phyloP scores from a whole-genome alignment of 2,329 filamentous ascomycete genomes.

The Chaetomiaceae sp. region DNA sequence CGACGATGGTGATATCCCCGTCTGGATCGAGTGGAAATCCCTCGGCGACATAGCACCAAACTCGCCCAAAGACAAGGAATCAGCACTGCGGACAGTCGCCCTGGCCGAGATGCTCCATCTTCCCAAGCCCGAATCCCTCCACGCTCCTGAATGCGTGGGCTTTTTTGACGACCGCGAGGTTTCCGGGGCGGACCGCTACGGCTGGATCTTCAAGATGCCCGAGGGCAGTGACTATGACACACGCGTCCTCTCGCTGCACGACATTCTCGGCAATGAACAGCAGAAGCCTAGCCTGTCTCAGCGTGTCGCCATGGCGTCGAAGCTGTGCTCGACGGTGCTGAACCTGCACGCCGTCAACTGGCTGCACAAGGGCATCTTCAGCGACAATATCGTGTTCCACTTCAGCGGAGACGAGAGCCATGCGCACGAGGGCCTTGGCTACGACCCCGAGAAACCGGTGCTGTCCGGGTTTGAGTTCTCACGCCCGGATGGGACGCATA shows the following conservation, averaged over 20 bases:
- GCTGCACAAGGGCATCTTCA: conserved; percentile 49
- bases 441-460: conserved; percentile 29
- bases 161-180: conserved; percentile 25
- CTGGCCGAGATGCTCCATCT: conserved; percentile 26
- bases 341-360: conserved; percentile 48
- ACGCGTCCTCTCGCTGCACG: conserved; percentile 17
- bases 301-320: conserved; percentile 19
- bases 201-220: conserved; percentile 24
- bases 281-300: conserved; percentile 20
- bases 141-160: conserved; percentile 23
- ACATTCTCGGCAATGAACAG: conserved; percentile 10
- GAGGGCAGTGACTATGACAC: conserved; percentile 15
- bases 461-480: conserved; percentile 48
- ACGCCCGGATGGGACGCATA: conserved; percentile 32
- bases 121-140: conserved; percentile 21
- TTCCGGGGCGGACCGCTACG: conserved; percentile 15
- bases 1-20: conserved; percentile 13
- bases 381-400: conserved; percentile 46
- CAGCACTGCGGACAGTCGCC: conserved; percentile 20
- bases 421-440: conserved; percentile 15
- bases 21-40: conserved; percentile 27
- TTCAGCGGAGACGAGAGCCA: conserved; percentile 28
- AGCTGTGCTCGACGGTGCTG: conserved; percentile 23
- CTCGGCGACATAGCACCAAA: conserved; percentile 12
- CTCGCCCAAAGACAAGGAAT: conserved; percentile 18